Conservation (phyloP, 2,329 filamentous ascomycete genomes). For the Fusarium algeriense region DNA sequence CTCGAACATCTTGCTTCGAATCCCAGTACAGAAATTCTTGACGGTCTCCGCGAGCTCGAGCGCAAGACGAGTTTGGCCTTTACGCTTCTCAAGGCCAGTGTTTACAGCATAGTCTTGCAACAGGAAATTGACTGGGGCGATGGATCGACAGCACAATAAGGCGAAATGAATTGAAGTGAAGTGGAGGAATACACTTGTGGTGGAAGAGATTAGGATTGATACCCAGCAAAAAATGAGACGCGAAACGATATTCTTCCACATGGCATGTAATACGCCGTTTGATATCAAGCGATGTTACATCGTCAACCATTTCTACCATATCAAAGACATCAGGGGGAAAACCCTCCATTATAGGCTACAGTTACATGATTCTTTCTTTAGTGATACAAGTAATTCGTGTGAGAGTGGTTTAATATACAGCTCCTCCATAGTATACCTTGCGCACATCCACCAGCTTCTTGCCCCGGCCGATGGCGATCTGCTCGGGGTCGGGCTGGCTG, state of each 20-base stretch:
- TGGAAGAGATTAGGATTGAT: constrained; percentile 29
- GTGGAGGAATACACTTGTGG: background rate
- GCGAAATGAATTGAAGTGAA: background rate
- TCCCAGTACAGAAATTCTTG: constrained; percentile 84
- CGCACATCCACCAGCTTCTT: constrained; percentile 96
- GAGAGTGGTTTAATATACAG: constrained; percentile 64
- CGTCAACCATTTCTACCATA: constrained; percentile 20
- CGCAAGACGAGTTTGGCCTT: constrained; percentile 95
- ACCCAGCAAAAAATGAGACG: constrained; percentile 27
- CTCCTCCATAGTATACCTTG: constrained; percentile 95
- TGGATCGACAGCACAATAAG: constrained; percentile 54
- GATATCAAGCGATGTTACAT: constrained; percentile 33
- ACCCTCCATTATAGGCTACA: constrained; percentile 44
- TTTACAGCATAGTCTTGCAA: constrained; percentile 98
- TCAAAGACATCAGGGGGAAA: constrained; percentile 19
- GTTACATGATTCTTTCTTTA: constrained; percentile 39
- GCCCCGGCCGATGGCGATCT: constrained; percentile 87
- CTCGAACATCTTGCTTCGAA: constrained; percentile 74
- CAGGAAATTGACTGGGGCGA: constrained; percentile 88
- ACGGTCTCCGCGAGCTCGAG: constrained; percentile 88
- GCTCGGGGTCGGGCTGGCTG: constrained; percentile 87
- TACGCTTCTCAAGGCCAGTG: constrained; percentile 95
- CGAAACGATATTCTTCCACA: constrained; percentile 29
- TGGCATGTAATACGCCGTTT: constrained; percentile 13
- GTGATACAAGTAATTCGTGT: constrained; percentile 39